Percentiles rank a stretch among this genome's conserved stretches.
These are phyloP conservation scores for Coemansia sp. DNA, from an alignment of 192 early-diverging fungal genomes.

Conservation along the genomic window DNA sequence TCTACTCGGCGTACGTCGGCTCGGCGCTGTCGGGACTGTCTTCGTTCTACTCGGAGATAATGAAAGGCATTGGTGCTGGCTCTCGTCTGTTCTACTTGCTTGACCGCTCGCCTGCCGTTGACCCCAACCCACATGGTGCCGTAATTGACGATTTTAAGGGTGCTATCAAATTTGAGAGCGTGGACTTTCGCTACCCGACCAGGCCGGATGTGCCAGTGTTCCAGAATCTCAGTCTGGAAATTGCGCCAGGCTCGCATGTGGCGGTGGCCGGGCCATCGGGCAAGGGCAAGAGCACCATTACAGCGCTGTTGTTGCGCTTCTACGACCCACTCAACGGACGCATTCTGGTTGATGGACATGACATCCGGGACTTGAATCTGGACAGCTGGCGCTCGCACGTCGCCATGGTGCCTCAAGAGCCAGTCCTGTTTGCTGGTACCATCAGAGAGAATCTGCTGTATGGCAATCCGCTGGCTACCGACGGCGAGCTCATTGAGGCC, in stretches of 20 bases:
- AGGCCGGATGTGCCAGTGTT: constrained; percentile 56
- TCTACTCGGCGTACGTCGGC: constrained; percentile 67
- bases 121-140: constrained; percentile 19
- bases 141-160: constrained; percentile 34
- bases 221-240: constrained; percentile 50
- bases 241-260: constrained; percentile 55
- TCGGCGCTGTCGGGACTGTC: constrained; percentile 54
- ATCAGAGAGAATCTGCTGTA: constrained; percentile 71
- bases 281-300: constrained; percentile 64
- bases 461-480: constrained; percentile 58
- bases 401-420: constrained; percentile 70
- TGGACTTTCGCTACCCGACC: constrained; percentile 67
- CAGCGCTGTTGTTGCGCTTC: constrained; percentile 64
- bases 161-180: constrained; percentile 53
- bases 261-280: constrained; percentile 57
- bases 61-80: constrained; percentile 65
- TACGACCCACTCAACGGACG: constrained; percentile 61
- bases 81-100: constrained; percentile 59
- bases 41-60: constrained; percentile 67
- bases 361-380: constrained; percentile 55
- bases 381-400: constrained; percentile 59
- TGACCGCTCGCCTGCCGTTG: constrained; percentile 45
- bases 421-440: constrained; percentile 62
- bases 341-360: constrained; percentile 57
- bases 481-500: constrained; percentile 63